These are phyloP conservation scores for Diplotaxis tenuifolia DNA, from an alignment of 345 rosid genomes.

Conservation along the genomic window DNA sequence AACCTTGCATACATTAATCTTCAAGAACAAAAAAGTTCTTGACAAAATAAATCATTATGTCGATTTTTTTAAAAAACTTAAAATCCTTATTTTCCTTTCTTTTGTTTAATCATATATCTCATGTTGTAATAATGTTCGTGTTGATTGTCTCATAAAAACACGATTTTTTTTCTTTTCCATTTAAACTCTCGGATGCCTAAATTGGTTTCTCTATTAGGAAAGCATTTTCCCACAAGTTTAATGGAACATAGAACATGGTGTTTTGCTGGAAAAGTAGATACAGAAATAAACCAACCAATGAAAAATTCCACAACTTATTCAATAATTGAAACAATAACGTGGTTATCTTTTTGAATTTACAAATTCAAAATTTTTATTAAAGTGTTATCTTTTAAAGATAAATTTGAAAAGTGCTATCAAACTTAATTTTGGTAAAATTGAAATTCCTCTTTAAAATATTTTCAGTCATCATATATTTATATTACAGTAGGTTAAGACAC, in stretches of 20 bases:
- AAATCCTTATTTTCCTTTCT: background rate
- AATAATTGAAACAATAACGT: background rate
- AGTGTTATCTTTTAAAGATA: too few relatives aligned
- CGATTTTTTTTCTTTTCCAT: background rate
- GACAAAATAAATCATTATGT: too few relatives aligned
- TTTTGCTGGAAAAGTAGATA: background rate
- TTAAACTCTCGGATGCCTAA: background rate
- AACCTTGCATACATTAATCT: slow-evolving; percentile 30
- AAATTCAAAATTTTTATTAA: too few relatives aligned
- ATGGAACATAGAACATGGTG: background rate
- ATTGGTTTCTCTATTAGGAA: background rate
- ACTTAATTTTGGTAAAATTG: too few relatives aligned
- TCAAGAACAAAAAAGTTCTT: background rate
- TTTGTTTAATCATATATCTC: background rate
- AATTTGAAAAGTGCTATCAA: too few relatives aligned
- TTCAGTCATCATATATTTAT: background rate
- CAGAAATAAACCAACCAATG: background rate
- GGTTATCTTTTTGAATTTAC: too few relatives aligned
- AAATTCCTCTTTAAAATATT: too few relatives aligned
- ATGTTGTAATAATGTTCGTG: background rate
- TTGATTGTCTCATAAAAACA: background rate
- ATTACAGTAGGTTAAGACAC: background rate
- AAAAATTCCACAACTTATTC: background rate
- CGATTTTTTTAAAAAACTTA: background rate
- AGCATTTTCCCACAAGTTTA: background rate